Evolutionary conservation across 768 basidiomycete genomes (phyloP), one percentile per base, ranked within the genome.

Genomic region (Boletus bicolor): DNA sequence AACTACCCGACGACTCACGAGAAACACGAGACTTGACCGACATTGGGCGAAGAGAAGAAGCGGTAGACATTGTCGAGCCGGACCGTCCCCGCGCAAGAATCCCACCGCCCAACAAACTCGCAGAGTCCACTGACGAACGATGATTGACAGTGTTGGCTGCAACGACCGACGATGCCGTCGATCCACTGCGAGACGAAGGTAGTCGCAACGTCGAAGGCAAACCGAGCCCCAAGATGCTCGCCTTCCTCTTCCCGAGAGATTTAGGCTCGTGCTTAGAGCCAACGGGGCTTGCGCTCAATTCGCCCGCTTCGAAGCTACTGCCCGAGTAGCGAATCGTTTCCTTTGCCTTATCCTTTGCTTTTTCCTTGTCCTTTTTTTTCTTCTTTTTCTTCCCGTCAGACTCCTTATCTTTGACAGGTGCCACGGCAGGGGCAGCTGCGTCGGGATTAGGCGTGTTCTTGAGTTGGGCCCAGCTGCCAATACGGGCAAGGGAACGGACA

Each of bases 391-490:
- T 75, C 32, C 57, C 68, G 6, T 69, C 67, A 24, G 62, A 41
- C 17, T 68, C 67, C 44, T 72, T 71, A 4, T 59, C 67, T 53
- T 74, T 68, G 47, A 62, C 54, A 36, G 64, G 62, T 32, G 57
- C 65, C 46, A 64, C 70, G 7, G 63, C 37, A 43, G 62, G 56
- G 51, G 67, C 71, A 7, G 64, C 41, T 28, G 65, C 51, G 34
- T 69, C 66, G 11, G 65, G 64, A 50, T 69, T 75, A 5, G 77
- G 72, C 2, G 55, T 73, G 15, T 71, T 73, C 66, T 73, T 78
- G 53, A 83, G 70, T 63, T 85, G 84, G 24, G 83, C 82, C 87
- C 88, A 88, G 64, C 85, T 86, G 2, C 84, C 81, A 44, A 91
- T 84, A 35, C 84, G 75, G 4, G 90, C 89, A 41, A 91, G 69